Conservation (phyloP, 768 basidiomycete genomes). For the Dacryopinax primogenitus region DNA sequence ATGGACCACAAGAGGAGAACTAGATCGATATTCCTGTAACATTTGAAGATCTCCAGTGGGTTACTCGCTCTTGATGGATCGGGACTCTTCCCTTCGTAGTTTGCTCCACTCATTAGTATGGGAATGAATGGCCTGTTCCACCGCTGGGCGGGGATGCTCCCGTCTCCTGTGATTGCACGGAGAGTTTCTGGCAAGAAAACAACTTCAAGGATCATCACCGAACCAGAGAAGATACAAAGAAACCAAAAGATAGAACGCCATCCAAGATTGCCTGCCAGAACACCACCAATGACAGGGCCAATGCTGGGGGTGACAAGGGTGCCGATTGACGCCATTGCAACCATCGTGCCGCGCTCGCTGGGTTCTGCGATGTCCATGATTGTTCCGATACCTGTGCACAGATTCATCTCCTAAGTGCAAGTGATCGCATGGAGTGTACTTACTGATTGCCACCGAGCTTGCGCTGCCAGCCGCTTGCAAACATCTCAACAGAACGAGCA, state of each 20-base stretch:
- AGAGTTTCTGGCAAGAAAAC: conserved; percentile 18
- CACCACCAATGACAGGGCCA: conserved; percentile 24
- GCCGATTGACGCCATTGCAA: conserved; percentile 17
- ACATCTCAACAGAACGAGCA: conserved; percentile 23
- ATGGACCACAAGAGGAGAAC: conserved; percentile 18
- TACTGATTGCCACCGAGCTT: conserved; percentile 21
- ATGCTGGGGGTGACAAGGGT: conserved; percentile 7
- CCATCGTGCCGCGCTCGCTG: neutral
- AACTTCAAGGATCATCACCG: conserved; percentile 19
- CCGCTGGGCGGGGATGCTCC: neutral
- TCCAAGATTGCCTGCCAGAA: conserved; percentile 21
- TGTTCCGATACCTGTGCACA: conserved; percentile 20
- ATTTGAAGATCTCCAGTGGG: neutral
- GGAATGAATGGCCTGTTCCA: neutral
- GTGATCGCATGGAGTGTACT: conserved; percentile 20
- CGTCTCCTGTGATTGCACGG: neutral
- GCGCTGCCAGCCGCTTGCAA: conserved; percentile 24
- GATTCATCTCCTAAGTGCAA: conserved; percentile 23
- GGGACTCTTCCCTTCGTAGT: neutral
- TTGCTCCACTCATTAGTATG: neutral
- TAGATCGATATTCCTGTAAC: neutral
- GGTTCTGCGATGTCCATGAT: conserved; percentile 20
- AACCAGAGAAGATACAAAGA: conserved; percentile 20
- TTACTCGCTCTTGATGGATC: neutral
- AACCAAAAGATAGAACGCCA: conserved; percentile 27